Evolutionary conservation across 78 protist genomes (phyloP), one percentile per base, ranked within the genome.

Genomic region (Emiliania huxleyi): DNA sequence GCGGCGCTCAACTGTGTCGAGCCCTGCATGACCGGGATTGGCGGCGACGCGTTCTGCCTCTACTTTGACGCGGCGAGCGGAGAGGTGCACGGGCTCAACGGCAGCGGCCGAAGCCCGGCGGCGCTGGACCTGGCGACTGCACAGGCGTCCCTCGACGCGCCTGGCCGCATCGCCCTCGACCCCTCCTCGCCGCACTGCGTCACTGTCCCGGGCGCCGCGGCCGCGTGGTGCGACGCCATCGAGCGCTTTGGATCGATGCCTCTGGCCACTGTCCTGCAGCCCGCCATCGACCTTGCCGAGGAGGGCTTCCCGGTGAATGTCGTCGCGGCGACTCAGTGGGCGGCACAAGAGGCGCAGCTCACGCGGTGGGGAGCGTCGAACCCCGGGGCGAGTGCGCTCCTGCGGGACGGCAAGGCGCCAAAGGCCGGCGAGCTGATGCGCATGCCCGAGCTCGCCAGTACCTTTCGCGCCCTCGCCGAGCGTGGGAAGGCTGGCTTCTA

Each of bases 11-110:
- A 37, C 84, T 40, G 49, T 44, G 11, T 62, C 77, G 77, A 79
- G 55, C 96, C 97, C 43, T 75, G 96, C 87, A 79, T 93, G 44
- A 97, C 97, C 2, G 97, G 98, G 26, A 62, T 97, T 0, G 98
- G 97, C 1, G 98, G 98, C 38, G 98, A 97, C n/a, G 43, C 62
- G 40, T 97, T 97, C 89, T 42, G 55, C 6, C 90, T 97, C 12
- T 94, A 40, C 69, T 97, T 35, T 46, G 90, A 90, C 75, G 85
- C 62, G 6, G 62, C 42, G 1, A 90, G 55, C 19, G 29, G 90
- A 56, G 55, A 1, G 21, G 95, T 97, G 42, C 35, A 0, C 15
- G 96, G 93, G 15, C 84, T 97, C 73, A 96, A 96, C 81, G 98
- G 98, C 33, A 71, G 85, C 37, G 97, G 98, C 22, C 90, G 97